phyloP scores from a whole-genome alignment of 805 yeast genomes.

The Cyberlindnera xylosilytica region DNA sequence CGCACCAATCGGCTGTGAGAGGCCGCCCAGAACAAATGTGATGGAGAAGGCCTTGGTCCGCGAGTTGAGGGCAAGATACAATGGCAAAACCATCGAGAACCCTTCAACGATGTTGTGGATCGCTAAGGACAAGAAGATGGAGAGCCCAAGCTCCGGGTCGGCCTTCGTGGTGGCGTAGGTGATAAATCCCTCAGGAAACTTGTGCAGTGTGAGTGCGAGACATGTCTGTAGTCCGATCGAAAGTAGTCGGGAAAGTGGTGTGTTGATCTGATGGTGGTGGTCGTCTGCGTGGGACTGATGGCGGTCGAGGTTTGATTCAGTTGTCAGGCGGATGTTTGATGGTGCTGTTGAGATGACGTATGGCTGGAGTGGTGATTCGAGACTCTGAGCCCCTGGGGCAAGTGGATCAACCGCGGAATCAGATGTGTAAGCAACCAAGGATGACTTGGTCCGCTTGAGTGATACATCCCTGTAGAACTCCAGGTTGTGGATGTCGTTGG shows the following conservation, averaged over 20 bases:
- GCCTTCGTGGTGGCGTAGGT: slow-evolving; percentile 74
- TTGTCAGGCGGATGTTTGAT: slow-evolving; percentile 17
- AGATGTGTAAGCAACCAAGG: slow-evolving; percentile 26
- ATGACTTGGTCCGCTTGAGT: slow-evolving; percentile 8
- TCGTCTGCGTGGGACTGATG: slow-evolving; percentile 36
- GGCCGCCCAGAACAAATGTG: slow-evolving; percentile 71
- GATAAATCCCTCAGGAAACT: slow-evolving; percentile 92
- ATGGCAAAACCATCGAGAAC: slow-evolving; percentile 87
- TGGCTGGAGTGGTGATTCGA: neutral
- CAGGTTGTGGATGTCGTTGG: slow-evolving; percentile 26
- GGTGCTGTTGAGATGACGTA: slow-evolving; percentile 6
- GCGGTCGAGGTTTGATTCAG: slow-evolving; percentile 25
- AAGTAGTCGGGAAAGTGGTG: slow-evolving; percentile 74
- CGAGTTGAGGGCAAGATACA: slow-evolving; percentile 70
- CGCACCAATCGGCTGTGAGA: slow-evolving; percentile 91
- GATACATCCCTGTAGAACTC: slow-evolving; percentile 23
- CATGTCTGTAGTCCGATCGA: slow-evolving; percentile 91
- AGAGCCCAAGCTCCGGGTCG: slow-evolving; percentile 67
- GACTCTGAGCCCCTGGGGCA: neutral
- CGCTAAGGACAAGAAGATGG: slow-evolving; percentile 79
- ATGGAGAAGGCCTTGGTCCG: slow-evolving; percentile 60
- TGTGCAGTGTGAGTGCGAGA: slow-evolving; percentile 82
- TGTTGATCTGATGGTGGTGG: slow-evolving; percentile 78
- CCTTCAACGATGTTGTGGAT: slow-evolving; percentile 95
- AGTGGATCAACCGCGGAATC: neutral